Conservation (phyloP, 139 green algal species). For the Astrephomene gubernaculifera region DNA sequence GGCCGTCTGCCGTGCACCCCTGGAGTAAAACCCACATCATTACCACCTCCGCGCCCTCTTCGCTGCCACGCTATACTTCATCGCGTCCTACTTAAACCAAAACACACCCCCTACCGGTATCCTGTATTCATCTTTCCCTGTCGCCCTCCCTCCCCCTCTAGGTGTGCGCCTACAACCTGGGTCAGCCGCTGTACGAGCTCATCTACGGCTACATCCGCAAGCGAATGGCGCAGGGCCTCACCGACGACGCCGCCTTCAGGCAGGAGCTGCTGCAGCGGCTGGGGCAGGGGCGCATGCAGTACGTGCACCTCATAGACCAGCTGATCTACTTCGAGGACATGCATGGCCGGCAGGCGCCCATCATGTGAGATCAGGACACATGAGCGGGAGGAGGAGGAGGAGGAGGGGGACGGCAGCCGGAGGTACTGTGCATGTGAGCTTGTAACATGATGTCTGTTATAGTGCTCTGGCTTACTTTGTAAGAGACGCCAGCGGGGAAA, state of each 20-base stretch:
- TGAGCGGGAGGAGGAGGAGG: not conserved
- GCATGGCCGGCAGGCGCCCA: conserved; percentile 4
- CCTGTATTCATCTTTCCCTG: not conserved
- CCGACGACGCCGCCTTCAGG: conserved; percentile 34
- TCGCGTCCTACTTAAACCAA: too few relatives aligned
- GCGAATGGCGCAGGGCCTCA: conserved; percentile 44
- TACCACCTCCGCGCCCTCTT: too few relatives aligned
- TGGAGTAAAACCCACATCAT: too few relatives aligned
- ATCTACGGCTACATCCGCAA: conserved; percentile 49
- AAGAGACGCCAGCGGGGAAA: too few relatives aligned
- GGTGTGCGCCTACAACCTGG: conserved; percentile 48
- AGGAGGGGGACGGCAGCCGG: too few relatives aligned
- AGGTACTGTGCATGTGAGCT: too few relatives aligned
- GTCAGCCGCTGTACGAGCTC: conserved; percentile 52
- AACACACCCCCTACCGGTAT: too few relatives aligned
- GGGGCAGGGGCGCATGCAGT: conserved; percentile 52
- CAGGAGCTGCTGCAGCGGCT: conserved; percentile 45
- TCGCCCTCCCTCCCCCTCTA: not conserved
- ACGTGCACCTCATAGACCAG: conserved; percentile 59
- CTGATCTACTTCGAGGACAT: conserved; percentile 58
- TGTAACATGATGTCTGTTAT: too few relatives aligned
- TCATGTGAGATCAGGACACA: not conserved
- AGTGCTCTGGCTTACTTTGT: too few relatives aligned
- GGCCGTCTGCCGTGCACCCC: too few relatives aligned
- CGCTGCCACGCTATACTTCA: too few relatives aligned